These are phyloP conservation scores for Cryphonectria carpinicola DNA, from an alignment of 2,329 filamentous ascomycete genomes.

Conservation along the genomic window DNA sequence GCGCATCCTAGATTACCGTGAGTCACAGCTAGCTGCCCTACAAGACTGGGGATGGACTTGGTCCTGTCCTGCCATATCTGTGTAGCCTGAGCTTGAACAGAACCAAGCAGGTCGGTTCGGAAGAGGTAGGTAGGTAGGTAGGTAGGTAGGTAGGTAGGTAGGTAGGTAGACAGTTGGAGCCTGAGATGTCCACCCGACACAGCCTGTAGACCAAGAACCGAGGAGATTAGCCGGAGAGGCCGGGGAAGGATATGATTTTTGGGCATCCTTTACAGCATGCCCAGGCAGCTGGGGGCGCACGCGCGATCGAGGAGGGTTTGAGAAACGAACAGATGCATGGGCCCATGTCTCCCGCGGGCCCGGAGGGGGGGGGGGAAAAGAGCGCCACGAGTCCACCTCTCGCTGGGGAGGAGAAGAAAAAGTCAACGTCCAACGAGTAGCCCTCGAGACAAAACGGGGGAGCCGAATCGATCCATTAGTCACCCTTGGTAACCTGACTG, in stretches of 20 bases:
- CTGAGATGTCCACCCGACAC: neutral
- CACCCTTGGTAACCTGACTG: neutral
- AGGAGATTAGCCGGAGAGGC: conserved; percentile 3
- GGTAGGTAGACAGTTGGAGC: too few relatives aligned
- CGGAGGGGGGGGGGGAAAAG: neutral
- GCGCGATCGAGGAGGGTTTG: neutral
- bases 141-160: neutral
- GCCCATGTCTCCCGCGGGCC: neutral
- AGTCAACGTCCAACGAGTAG: neutral
- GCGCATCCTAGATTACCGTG: neutral
- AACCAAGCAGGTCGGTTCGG: neutral
- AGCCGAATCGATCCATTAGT: neutral
- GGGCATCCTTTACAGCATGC: neutral
- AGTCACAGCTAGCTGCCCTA: neutral
- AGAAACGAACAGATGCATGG: conserved; percentile 3
- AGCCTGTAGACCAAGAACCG: conserved; percentile 2
- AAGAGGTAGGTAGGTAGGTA: neutral
- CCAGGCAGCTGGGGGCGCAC: neutral
- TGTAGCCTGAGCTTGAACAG: neutral
- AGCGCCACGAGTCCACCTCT: neutral
- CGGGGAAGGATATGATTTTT: neutral
- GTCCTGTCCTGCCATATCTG: neutral
- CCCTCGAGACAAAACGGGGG: neutral
- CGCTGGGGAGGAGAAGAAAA: neutral
- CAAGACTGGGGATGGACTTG: neutral